Percentiles rank a stretch among this genome's conserved stretches.
Conservation (phyloP, 495 filamentous ascomycete species). For the Astrothelium macrocarpum region DNA sequence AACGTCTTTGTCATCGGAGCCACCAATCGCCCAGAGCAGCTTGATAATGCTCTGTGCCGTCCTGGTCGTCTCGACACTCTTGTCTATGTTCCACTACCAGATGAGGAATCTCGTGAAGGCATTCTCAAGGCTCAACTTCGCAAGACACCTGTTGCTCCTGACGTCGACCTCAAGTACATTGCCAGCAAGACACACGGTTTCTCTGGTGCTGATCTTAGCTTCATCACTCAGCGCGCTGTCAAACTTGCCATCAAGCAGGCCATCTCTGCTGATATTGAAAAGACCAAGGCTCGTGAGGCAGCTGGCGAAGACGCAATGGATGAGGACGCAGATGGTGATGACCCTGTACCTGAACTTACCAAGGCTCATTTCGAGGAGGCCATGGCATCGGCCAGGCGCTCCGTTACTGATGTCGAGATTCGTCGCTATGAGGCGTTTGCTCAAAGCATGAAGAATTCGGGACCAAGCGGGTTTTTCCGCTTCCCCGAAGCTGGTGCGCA, state of each 20-base stretch:
- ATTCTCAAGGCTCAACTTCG: slow-evolving; percentile 95
- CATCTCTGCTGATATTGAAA: slow-evolving; percentile 83
- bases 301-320: slow-evolving; percentile 64
- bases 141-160: slow-evolving; percentile 85
- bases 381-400: slow-evolving; percentile 85
- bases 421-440: slow-evolving; percentile 96
- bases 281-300: slow-evolving; percentile 76
- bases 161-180: slow-evolving; percentile 85
- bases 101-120: slow-evolving; percentile 72
- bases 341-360: slow-evolving; percentile 93
- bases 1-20: slow-evolving; percentile 99
- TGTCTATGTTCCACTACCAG: slow-evolving; percentile 93
- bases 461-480: slow-evolving; percentile 91
- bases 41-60: slow-evolving; percentile 94
- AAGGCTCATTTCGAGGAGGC: slow-evolving; percentile 97
- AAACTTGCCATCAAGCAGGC: slow-evolving; percentile 98
- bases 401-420: slow-evolving; percentile 93
- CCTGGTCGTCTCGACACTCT: slow-evolving; percentile 97
- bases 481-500: slow-evolving; percentile 53
- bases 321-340: slow-evolving; percentile 72
- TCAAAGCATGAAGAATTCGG: slow-evolving; percentile 96
- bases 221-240: slow-evolving; percentile 96
- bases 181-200: slow-evolving; percentile 97
- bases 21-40: slow-evolving; percentile 96
- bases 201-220: slow-evolving; percentile 98